Evolutionary conservation across 208 protist genomes (phyloP).

Genomic region (Trypanosoma melophagium): DNA sequence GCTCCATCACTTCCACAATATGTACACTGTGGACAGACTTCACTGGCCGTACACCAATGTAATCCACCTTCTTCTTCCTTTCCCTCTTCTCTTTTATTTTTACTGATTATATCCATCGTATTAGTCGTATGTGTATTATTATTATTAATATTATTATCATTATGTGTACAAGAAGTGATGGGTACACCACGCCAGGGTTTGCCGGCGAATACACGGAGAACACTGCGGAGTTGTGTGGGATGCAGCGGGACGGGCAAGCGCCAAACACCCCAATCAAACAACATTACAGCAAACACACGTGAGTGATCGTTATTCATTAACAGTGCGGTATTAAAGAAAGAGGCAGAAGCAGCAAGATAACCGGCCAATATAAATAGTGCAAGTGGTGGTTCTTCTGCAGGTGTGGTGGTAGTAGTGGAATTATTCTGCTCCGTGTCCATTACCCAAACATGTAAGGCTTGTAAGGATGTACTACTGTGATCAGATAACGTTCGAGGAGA

Average conservation of each 20-base stretch:
- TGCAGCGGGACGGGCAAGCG: slow-evolving; percentile 41
- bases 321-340: slow-evolving; percentile 38
- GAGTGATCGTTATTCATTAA: slow-evolving; percentile 58
- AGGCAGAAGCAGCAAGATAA: slow-evolving; percentile 56
- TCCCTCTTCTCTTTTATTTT: too few relatives aligned
- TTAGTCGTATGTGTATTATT: neutral
- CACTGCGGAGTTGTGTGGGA: slow-evolving; percentile 33
- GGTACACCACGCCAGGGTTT: slow-evolving; percentile 48
- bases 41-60: slow-evolving; percentile 58
- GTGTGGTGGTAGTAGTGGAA: neutral
- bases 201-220: slow-evolving; percentile 41
- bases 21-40: slow-evolving; percentile 31
- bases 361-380: slow-evolving; percentile 58
- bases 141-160: slow-evolving; percentile 17
- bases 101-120: neutral
- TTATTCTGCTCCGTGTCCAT: slow-evolving; percentile 17
- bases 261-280: slow-evolving; percentile 64
- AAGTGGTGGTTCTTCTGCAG: slow-evolving; percentile 15
- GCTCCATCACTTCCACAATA: slow-evolving; percentile 19
- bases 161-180: neutral
- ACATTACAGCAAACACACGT: slow-evolving; percentile 55
- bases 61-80: slow-evolving; percentile 41
- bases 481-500: neutral
- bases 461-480: slow-evolving; percentile 17
- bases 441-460: slow-evolving; percentile 74